phyloP scores from a whole-genome alignment of 345 rosid species.

The Jatropha curcas region DNA sequence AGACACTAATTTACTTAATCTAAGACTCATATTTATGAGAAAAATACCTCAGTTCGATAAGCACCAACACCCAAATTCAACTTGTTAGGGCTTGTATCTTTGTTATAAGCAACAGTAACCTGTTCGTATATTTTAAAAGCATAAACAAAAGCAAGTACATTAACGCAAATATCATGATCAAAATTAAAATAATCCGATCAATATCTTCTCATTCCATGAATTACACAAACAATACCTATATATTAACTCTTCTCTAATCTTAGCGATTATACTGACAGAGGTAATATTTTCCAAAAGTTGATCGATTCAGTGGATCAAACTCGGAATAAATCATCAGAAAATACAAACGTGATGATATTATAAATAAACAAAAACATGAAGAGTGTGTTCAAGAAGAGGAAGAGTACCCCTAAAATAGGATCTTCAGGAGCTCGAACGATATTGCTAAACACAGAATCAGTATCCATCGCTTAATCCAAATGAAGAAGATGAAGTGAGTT shows the following conservation, averaged over 20 bases:
- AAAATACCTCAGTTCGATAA: conserved; percentile 81
- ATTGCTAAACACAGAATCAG: conserved; percentile 69
- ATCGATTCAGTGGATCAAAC: background rate
- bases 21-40: background rate
- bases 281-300: background rate
- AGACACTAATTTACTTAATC: too few relatives aligned
- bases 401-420: conserved; percentile 73
- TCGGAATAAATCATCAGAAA: background rate
- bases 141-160: too few relatives aligned
- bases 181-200: background rate
- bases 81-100: conserved; percentile 84
- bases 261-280: too few relatives aligned
- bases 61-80: conserved; percentile 95
- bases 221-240: too few relatives aligned
- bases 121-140: conserved; percentile 16
- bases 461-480: background rate
- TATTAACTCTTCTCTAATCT: too few relatives aligned
- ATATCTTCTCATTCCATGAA: background rate
- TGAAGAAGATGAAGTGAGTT: background rate
- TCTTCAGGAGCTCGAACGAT: conserved; percentile 86
- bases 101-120: conserved; percentile 98
- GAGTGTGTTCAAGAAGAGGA: background rate
- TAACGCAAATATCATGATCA: background rate
- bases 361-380: background rate
- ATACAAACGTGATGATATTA: background rate